Conservation (phyloP, 75 land plant genomes). For the Pinus taeda region DNA sequence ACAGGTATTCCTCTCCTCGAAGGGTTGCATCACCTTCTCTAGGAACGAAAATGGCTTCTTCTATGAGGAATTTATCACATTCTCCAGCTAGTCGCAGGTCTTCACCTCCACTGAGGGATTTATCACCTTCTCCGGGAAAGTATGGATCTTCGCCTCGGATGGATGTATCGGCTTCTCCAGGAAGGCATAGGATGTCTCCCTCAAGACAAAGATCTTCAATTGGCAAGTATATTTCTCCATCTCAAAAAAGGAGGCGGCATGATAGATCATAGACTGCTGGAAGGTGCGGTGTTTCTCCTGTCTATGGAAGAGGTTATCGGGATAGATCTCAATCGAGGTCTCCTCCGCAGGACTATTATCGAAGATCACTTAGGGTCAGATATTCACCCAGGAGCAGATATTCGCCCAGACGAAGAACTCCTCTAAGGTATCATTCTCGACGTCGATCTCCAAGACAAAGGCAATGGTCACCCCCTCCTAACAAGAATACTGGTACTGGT, state of each 20-base stretch:
- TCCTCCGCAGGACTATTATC: slow-evolving; percentile 17
- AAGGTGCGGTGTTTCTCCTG: slow-evolving; percentile 19
- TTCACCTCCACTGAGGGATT: neutral
- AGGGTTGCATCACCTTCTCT: neutral
- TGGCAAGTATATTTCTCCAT: slow-evolving; percentile 7
- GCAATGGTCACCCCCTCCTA: slow-evolving; percentile 62
- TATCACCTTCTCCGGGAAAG: too few species aligned
- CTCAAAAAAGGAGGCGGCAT: slow-evolving; percentile 12
- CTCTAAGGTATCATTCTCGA: slow-evolving; percentile 21
- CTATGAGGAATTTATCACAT: neutral
- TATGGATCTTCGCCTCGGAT: neutral
- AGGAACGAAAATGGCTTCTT: neutral
- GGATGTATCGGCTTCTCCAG: slow-evolving; percentile 2
- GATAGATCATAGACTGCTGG: slow-evolving; percentile 24
- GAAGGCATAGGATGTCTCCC: neutral
- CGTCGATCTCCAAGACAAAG: slow-evolving; percentile 41
- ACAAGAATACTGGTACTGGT: slow-evolving; percentile 54
- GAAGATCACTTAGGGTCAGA: slow-evolving; percentile 23
- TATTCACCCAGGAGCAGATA: slow-evolving; percentile 27
- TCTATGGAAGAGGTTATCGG: slow-evolving; percentile 21
- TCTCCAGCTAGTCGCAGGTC: neutral
- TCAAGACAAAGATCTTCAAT: neutral
- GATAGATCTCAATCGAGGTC: slow-evolving; percentile 38
- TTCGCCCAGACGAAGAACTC: slow-evolving; percentile 45
- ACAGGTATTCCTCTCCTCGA: neutral